These are phyloP conservation scores for Claviceps purpurea DNA, from an alignment of 2,329 filamentous ascomycete species.

Conservation along the genomic window DNA sequence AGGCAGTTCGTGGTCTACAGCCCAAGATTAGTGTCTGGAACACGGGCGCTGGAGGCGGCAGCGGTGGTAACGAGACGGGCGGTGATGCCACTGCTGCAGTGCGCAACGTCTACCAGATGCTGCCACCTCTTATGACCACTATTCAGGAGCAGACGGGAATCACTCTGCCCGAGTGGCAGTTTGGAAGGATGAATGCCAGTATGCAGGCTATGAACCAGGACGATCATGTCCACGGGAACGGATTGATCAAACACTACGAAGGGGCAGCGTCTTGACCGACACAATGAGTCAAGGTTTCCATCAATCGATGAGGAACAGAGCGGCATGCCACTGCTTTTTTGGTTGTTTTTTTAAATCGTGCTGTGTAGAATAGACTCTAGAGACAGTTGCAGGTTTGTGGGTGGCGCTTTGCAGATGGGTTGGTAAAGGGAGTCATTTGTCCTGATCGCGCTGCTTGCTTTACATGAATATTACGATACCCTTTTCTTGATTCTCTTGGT, in stretches of 20 bases:
- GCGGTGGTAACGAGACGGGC: constrained; percentile 25
- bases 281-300: not conserved
- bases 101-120: constrained; percentile 70
- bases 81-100: constrained; percentile 45
- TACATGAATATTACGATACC: not conserved
- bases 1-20: constrained; percentile 61
- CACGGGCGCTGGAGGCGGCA: constrained; percentile 39
- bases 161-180: constrained; percentile 63
- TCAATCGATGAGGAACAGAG: not conserved
- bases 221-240: not conserved
- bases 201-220: constrained; percentile 17
- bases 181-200: constrained; percentile 31
- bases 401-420: too few species aligned
- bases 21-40: constrained; percentile 91
- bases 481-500: not conserved
- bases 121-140: constrained; percentile 70
- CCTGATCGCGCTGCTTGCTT: not conserved
- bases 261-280: not conserved
- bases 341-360: not conserved
- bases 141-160: constrained; percentile 87
- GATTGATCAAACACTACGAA: not conserved
- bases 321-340: not conserved
- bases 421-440: too few species aligned
- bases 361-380: not conserved
- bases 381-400: not conserved